Evolutionary conservation across 768 basidiomycete species (phyloP).

Genomic region (Neoboletus brunneissimus): DNA sequence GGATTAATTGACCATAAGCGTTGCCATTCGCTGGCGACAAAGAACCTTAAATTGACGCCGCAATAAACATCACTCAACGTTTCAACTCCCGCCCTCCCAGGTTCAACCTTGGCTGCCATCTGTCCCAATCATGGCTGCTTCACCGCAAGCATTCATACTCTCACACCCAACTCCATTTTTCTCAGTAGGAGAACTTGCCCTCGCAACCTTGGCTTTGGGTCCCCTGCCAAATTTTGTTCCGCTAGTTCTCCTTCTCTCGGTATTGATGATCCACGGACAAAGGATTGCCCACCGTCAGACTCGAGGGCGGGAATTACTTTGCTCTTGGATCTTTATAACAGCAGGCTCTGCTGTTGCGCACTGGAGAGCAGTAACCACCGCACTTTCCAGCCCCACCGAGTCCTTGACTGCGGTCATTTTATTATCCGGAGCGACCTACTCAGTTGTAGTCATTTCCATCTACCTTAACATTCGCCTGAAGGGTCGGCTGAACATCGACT

Average conservation of each 20-base stretch:
- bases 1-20: conserved; percentile 1
- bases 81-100: neutral
- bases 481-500: conserved; percentile 29
- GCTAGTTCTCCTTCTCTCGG: conserved; percentile 26
- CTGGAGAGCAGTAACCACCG: conserved; percentile 44
- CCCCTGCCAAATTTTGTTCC: conserved; percentile 35
- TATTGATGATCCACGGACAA: conserved; percentile 32
- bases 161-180: conserved; percentile 26
- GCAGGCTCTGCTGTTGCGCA: conserved; percentile 42
- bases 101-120: conserved; percentile 10
- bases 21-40: conserved; percentile 15
- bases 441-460: conserved; percentile 39
- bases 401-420: conserved; percentile 48
- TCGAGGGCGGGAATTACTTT: conserved; percentile 29
- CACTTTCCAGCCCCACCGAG: conserved; percentile 50
- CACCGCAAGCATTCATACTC: conserved; percentile 26
- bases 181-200: conserved; percentile 15
- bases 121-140: conserved; percentile 13
- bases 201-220: conserved; percentile 28
- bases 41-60: conserved; percentile 19
- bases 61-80: conserved; percentile 16
- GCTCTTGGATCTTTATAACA: conserved; percentile 38
- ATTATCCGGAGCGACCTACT: conserved; percentile 44
- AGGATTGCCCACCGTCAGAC: conserved; percentile 29
- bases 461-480: conserved; percentile 39